Base-by-base conservation (phyloP, 495 filamentous ascomycete species). In the Penicillium macrosclerotiorum region DNA sequence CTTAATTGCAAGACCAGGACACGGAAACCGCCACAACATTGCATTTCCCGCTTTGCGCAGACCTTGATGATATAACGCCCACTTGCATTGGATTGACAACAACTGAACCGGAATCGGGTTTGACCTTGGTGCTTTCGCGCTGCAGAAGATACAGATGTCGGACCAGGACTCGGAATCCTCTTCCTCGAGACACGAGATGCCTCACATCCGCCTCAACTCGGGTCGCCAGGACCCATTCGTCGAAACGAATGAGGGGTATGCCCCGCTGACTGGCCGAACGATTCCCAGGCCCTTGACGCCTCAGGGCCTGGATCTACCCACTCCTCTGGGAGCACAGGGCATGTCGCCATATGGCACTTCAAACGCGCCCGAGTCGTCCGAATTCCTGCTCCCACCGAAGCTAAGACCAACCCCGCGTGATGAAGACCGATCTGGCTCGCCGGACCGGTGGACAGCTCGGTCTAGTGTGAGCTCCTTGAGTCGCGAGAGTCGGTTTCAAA, bases 201-300 rank as follows among this genome's bases (percentile, higher is more conserved):
- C 78, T 47, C 81, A 83, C 45, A 76, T 84, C 34, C 72, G 76
- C 35, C 70, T 85, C 23, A 84, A 84, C 47, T 82, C 78, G 11
- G 79, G 73, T 11, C 69, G 65, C 30, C 71, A 79, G 42, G 70
- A 83, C 50, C 68, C 78, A 5, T 68, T 78, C 37, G 38, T 55
- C 8, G 68, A 72, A 35, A 37, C 54, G 42, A 29, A 64, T 42
- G 47, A 62, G 37, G 46, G 53, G 38, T 56, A 53, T 51, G 44
- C 64, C 54, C 49, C 56, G 12, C 27, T 53, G 0, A 45, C 14
- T 25, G 37, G 51, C 8, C 62, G 48, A 8, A 63, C 51, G 0
- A 39, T 53, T 8, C 55, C 54, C n/a, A 49, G 58, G 3, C 56
- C 68, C 0, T 48, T 62, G 42, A 62, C 55, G 2, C 56, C 59